Percentiles rank a stretch among this genome's conserved stretches.
These are phyloP conservation scores for Metschnikowia santaceciliae DNA, from an alignment of 805 yeast genomes.

Conservation along the genomic window DNA sequence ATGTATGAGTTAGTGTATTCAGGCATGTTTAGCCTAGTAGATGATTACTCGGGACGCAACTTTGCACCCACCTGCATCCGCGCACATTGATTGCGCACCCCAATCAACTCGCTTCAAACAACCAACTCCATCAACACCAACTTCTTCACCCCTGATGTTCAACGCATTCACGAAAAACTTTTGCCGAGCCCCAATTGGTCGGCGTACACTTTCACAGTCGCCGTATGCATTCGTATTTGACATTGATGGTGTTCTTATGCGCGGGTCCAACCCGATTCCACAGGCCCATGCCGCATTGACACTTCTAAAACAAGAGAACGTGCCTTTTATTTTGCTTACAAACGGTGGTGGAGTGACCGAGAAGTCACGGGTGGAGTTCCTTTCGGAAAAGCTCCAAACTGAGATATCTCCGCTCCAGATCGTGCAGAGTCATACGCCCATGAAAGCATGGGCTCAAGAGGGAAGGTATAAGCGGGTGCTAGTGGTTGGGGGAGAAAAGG, in stretches of 20 bases:
- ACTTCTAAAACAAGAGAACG: constrained; percentile 45
- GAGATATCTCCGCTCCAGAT: constrained; percentile 59
- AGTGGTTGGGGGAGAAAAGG: constrained; percentile 80
- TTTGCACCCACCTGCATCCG: constrained; percentile 1
- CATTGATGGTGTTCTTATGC: constrained; percentile 84
- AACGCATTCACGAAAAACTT: background rate
- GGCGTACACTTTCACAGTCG: background rate
- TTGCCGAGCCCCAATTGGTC: background rate
- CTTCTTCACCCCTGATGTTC: background rate
- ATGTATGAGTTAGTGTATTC: too few species aligned
- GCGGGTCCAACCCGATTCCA: constrained; percentile 66
- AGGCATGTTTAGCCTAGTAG: background rate
- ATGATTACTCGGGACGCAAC: background rate
- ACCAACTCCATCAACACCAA: background rate
- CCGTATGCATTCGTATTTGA: constrained; percentile 37
- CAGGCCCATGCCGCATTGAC: constrained; percentile 60
- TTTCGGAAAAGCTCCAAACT: constrained; percentile 43
- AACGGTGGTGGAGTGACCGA: constrained; percentile 89
- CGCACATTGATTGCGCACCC: background rate
- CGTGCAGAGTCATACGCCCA: constrained; percentile 87
- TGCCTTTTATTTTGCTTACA: constrained; percentile 82
- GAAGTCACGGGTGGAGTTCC: constrained; percentile 48
- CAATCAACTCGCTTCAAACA: background rate
- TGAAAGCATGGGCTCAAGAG: constrained; percentile 52
- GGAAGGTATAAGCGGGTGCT: constrained; percentile 54